phyloP scores from a whole-genome alignment of 2,329 filamentous ascomycete species.

The Nemania diffusa region DNA sequence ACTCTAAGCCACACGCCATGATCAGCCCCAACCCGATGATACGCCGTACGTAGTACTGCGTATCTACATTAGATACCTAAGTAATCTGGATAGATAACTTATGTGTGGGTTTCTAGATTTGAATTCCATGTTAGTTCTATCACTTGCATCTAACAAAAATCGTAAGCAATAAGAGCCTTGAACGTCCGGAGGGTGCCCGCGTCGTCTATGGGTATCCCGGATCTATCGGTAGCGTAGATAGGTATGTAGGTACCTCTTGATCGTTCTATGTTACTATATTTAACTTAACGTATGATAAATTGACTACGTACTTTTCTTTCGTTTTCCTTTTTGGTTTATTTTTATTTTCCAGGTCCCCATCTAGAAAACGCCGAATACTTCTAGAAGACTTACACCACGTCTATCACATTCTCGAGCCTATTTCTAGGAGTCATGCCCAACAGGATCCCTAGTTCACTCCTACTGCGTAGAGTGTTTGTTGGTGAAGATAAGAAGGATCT shows the following conservation, averaged over 20 bases:
- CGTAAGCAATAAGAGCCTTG: slow-evolving; percentile 6
- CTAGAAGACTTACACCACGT: not conserved
- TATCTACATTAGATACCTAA: not conserved
- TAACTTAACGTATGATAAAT: not conserved
- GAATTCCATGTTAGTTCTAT: slow-evolving; percentile 9
- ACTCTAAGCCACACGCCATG: not conserved
- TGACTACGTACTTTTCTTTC: not conserved
- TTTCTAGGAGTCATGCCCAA: not conserved
- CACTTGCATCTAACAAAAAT: slow-evolving; percentile 6
- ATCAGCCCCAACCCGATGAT: slow-evolving; percentile 1
- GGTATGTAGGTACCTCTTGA: no score
- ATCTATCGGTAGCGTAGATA: not conserved
- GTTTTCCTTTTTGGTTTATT: no score
- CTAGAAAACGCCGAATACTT: not conserved
- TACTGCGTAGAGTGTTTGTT: not conserved
- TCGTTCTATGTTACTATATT: not conserved
- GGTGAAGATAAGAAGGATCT: not conserved
- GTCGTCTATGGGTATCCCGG: not conserved
- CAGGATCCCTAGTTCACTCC: not conserved
- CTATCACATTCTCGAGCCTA: not conserved
- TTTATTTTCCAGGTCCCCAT: not conserved
- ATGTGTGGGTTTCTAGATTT: slow-evolving; percentile 12
- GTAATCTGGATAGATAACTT: no score
- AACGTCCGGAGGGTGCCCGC: not conserved
- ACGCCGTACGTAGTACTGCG: not conserved